Percentiles rank a stretch among this genome's conserved stretches.
These are phyloP conservation scores for Mycena sanguinolenta DNA, from an alignment of 768 basidiomycete genomes.

Conservation along the genomic window DNA sequence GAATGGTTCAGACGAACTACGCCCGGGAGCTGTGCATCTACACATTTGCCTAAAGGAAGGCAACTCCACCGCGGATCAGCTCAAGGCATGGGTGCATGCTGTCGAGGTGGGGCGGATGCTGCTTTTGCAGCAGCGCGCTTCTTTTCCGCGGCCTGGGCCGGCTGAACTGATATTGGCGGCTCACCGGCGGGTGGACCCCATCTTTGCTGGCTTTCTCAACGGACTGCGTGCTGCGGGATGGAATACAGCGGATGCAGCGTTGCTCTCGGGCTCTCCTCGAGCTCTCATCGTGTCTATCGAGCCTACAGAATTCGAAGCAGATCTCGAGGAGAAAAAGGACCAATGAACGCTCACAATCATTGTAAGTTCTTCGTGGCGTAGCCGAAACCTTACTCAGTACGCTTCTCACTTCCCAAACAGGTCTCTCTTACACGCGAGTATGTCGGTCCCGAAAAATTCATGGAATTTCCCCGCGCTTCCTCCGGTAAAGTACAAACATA, in stretches of 20 bases:
- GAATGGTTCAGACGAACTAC: slow-evolving; percentile 18
- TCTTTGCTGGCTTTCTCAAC: slow-evolving; percentile 44
- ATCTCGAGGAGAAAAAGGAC: slow-evolving; percentile 28
- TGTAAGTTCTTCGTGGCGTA: slow-evolving; percentile 1
- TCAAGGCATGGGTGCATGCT: slow-evolving; percentile 69
- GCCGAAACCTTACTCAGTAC: slow-evolving; percentile 14
- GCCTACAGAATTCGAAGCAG: slow-evolving; percentile 11
- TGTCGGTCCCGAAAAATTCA: slow-evolving; percentile 28
- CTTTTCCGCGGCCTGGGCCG: slow-evolving; percentile 20
- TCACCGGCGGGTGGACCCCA: slow-evolving; percentile 31
- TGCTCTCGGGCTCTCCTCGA: slow-evolving; percentile 35
- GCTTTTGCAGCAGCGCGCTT: slow-evolving; percentile 28
- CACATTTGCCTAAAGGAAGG: slow-evolving; percentile 67
- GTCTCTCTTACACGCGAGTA: background rate
- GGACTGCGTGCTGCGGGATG: slow-evolving; percentile 51
- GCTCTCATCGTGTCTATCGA: slow-evolving; percentile 30
- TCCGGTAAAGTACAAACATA: slow-evolving; percentile 20
- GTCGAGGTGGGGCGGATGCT: slow-evolving; percentile 50
- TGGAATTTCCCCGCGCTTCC: slow-evolving; percentile 28
- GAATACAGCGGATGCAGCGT: slow-evolving; percentile 51
- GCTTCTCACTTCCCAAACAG: background rate
- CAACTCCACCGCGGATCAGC: slow-evolving; percentile 60
- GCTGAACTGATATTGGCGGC: slow-evolving; percentile 38
- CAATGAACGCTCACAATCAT: background rate
- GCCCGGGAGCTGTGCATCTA: slow-evolving; percentile 45